phyloP scores from a whole-genome alignment of 2,329 filamentous ascomycete genomes.

The Ophiostoma quercus region DNA sequence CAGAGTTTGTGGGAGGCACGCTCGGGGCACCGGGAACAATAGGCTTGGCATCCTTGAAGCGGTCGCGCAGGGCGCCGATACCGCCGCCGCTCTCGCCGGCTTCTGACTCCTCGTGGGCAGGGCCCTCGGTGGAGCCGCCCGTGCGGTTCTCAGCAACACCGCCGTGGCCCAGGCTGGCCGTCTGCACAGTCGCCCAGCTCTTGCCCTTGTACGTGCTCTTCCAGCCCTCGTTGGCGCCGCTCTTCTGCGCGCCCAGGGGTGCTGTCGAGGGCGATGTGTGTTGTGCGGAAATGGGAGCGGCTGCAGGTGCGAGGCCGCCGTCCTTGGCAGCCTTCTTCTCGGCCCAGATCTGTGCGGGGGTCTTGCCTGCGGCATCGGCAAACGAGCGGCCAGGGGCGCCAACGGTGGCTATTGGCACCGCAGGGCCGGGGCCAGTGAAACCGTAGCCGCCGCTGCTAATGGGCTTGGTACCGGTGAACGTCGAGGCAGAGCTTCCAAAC shows the following conservation, averaged over 20 bases:
- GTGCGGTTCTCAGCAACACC: constrained; percentile 58
- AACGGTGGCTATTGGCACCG: constrained; percentile 55
- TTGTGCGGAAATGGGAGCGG: constrained; percentile 28
- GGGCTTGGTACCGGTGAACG: constrained; percentile 82
- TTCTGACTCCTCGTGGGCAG: constrained; percentile 41
- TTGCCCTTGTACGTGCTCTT: constrained; percentile 89
- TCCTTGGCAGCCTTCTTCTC: constrained; percentile 81
- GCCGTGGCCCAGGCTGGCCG: constrained; percentile 63
- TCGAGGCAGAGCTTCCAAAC: constrained; percentile 59
- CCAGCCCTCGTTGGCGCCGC: constrained; percentile 69
- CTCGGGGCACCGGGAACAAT: constrained; percentile 49
- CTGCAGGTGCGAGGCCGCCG: constrained; percentile 30
- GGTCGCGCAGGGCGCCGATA: constrained; percentile 71
- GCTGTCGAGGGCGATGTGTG: constrained; percentile 35
- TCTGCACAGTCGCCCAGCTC: constrained; percentile 80
- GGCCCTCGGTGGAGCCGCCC: constrained; percentile 45
- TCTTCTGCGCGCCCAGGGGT: constrained; percentile 53
- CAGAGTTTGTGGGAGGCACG: constrained; percentile 29
- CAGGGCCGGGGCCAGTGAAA: constrained; percentile 56
- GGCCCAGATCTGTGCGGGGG: constrained; percentile 92
- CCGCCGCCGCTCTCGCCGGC: constrained; percentile 55
- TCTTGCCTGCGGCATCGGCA: constrained; percentile 91
- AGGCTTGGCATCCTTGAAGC: constrained; percentile 71
- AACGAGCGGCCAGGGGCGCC: constrained; percentile 86
- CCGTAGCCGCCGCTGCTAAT: constrained; percentile 66